Evolutionary conservation across 768 basidiomycete genomes (phyloP).

Genomic region (Paxillus involutus): DNA sequence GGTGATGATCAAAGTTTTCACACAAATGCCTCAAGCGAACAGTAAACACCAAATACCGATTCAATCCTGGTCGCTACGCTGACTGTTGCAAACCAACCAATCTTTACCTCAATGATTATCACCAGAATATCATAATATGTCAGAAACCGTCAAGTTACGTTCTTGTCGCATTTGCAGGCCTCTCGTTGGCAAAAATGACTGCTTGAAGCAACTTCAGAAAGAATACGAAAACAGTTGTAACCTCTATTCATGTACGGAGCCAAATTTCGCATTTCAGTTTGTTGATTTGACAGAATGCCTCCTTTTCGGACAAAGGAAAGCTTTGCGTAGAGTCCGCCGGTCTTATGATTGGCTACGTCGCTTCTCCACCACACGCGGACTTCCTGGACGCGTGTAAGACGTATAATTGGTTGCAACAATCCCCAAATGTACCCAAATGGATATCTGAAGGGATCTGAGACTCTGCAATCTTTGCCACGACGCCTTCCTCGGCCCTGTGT

Average conservation of each 20-base stretch:
- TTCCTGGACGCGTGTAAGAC: constrained; percentile 32
- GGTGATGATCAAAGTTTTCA: constrained; percentile 13
- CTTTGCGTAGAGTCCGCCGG: constrained; percentile 3
- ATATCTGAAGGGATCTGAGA: constrained; percentile 5
- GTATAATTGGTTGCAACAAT: constrained; percentile 19
- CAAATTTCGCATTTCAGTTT: too few species aligned
- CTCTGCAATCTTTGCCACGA: constrained; percentile 13
- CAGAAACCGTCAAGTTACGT: too few species aligned
- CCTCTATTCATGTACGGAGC: too few species aligned
- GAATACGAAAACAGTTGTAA: too few species aligned
- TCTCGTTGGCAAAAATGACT: too few species aligned
- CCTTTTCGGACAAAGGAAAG: constrained; percentile 1
- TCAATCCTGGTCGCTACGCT: constrained; percentile 17
- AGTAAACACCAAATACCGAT: constrained; percentile 23
- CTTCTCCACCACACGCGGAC: constrained; percentile 19
- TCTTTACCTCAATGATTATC: constrained; percentile 28
- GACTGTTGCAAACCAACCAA: constrained; percentile 13
- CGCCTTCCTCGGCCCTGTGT: constrained; percentile 18
- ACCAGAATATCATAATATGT: too few species aligned
- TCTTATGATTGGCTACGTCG: constrained; percentile 8
- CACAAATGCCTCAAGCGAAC: constrained; percentile 28
- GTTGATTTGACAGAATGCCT: constrained; percentile 11
- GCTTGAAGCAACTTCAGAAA: too few species aligned
- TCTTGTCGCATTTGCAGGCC: too few species aligned
- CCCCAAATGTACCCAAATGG: constrained; percentile 8